Conservation (phyloP, 1,284 basidiomycete species). For the Pseudozyma hubeiensis region DNA sequence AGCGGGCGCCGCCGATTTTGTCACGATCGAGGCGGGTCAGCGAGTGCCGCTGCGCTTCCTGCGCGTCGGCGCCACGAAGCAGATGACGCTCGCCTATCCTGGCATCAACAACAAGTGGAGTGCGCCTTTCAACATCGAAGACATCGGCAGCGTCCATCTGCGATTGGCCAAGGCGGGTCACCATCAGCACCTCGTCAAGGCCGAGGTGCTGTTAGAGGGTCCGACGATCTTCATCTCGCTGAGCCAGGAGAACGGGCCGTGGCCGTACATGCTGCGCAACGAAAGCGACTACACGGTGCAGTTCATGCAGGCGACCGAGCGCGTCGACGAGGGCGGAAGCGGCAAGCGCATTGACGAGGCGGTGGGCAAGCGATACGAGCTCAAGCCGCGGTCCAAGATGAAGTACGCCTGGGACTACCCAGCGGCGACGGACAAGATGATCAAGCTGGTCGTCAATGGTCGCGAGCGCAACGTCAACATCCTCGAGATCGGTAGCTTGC, state of each 20-base stretch:
- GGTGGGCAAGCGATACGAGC: constrained; percentile 71
- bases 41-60: constrained; percentile 79
- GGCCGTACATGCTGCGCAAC: constrained; percentile 94
- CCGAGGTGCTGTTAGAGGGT: constrained; percentile 85
- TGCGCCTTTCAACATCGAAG: constrained; percentile 88
- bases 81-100: constrained; percentile 84
- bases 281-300: constrained; percentile 80
- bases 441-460: constrained; percentile 77
- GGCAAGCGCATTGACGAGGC: constrained; percentile 42
- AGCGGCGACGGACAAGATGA: constrained; percentile 83
- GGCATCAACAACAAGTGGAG: constrained; percentile 88
- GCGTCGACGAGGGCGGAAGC: constrained; percentile 32
- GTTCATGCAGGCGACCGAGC: constrained; percentile 75
- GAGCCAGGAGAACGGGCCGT: constrained; percentile 76
- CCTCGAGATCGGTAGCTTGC: constrained; percentile 92
- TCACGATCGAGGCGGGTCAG: constrained; percentile 71
- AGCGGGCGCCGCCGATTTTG: constrained; percentile 75
- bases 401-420: constrained; percentile 96
- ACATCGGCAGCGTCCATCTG: constrained; percentile 87
- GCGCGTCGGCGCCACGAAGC: constrained; percentile 73
- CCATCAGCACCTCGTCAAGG: constrained; percentile 76
- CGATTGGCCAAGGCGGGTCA: constrained; percentile 72
- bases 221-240: constrained; percentile 90
- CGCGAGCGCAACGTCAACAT: constrained; percentile 85
- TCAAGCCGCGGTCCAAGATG: constrained; percentile 75